A percentile compares a stretch with the other conserved stretches of the same genome.
phyloP scores from a whole-genome alignment of 768 basidiomycete species.

The Psilocybe cubensis region DNA sequence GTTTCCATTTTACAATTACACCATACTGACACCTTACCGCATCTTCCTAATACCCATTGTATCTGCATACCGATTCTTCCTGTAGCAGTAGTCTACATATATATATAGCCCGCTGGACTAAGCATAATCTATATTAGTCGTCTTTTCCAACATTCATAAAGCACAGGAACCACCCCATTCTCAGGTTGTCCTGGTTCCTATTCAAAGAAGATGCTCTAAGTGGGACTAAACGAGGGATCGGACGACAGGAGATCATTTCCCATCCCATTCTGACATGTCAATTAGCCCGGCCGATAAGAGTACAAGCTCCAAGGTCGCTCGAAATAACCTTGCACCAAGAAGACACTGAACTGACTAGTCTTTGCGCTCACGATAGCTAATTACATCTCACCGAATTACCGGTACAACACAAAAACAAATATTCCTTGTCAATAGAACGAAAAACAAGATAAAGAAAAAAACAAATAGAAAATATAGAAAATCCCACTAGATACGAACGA shows the following conservation, averaged over 20 bases:
- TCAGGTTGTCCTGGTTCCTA: background rate
- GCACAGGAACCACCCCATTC: background rate
- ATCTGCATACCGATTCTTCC: background rate
- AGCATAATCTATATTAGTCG: background rate
- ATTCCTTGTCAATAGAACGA: no score
- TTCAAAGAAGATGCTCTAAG: background rate
- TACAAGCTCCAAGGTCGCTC: background rate
- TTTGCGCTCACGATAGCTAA: no score
- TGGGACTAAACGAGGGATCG: background rate
- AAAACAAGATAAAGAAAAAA: no score
- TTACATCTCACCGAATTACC: no score
- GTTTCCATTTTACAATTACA: no score
- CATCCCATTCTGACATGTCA: background rate
- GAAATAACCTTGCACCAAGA: background rate
- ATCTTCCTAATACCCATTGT: background rate
- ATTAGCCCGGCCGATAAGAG: background rate
- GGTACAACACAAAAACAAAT: no score
- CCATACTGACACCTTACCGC: background rate
- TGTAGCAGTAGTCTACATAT: no score
- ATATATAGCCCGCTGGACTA: background rate
- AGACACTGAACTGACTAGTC: background rate
- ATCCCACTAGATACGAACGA: background rate
- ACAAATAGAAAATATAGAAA: no score
- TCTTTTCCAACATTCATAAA: background rate
- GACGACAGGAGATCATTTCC: background rate